Percentiles rank a stretch among this genome's conserved stretches.
Evolutionary conservation across 169 alveolate species (phyloP).

Genomic region (Babesia caballi): DNA sequence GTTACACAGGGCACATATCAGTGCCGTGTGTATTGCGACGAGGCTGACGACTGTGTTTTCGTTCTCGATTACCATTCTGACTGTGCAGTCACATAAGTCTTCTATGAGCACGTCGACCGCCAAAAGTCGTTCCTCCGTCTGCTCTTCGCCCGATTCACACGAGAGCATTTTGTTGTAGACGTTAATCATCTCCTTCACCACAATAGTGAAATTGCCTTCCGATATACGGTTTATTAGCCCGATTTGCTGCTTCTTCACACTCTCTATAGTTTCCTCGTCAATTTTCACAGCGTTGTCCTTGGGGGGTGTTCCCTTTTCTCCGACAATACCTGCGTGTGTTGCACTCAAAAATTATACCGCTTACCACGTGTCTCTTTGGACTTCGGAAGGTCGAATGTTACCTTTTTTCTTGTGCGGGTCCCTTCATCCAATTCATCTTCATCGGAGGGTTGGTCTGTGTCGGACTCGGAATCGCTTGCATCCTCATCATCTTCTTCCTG

Average conservation of each 20-base stretch:
- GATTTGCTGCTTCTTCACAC: conserved; percentile 22
- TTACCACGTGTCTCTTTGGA: background rate
- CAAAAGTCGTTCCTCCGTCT: background rate
- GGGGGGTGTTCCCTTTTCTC: background rate
- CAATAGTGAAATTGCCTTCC: conserved; percentile 52
- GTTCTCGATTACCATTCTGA: conserved; percentile 40
- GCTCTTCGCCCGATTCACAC: background rate
- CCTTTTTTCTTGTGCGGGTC: background rate
- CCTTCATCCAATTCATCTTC: background rate
- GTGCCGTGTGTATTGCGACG: conserved; percentile 58
- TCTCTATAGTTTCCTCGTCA: background rate
- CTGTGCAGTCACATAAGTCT: conserved; percentile 29
- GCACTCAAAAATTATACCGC: background rate
- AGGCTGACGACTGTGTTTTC: conserved; percentile 44
- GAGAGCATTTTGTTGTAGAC: conserved; percentile 30
- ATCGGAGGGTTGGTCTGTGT: background rate
- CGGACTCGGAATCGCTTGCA: background rate
- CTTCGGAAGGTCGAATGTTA: background rate
- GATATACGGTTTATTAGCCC: conserved; percentile 53
- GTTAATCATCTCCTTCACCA: conserved; percentile 25
- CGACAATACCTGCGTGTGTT: background rate
- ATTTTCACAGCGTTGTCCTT: background rate
- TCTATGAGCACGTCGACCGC: conserved; percentile 3
- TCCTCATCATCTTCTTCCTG: conserved; percentile 13
- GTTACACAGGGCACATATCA: conserved; percentile 46